Percentiles rank a stretch among this genome's conserved stretches.
Evolutionary conservation across 2,329 filamentous ascomycete species (phyloP).

Genomic region (Exophiala sideris): DNA sequence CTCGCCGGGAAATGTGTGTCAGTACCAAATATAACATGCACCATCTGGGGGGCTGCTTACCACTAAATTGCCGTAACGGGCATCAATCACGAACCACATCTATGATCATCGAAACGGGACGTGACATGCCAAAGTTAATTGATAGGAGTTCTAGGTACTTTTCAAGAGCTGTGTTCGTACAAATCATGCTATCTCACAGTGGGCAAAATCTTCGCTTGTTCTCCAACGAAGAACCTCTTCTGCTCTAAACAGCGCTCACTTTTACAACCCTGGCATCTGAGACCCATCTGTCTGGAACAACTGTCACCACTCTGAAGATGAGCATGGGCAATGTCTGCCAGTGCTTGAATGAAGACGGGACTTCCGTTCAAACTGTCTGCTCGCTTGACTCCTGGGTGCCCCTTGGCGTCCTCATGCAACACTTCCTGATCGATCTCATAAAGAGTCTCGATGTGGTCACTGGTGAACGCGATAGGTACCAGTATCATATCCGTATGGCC

Average conservation of each 20-base stretch:
- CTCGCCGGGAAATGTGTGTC: too few species aligned
- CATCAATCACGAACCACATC: too few species aligned
- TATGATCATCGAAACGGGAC: too few species aligned
- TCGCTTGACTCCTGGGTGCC: constrained; percentile 77
- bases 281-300: constrained; percentile 82
- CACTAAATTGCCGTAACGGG: too few species aligned
- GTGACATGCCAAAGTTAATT: too few species aligned
- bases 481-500: constrained; percentile 88
- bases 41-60: too few species aligned
- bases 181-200: constrained; percentile 16
- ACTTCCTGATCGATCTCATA: constrained; percentile 94
- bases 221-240: constrained; percentile 62
- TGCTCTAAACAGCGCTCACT: constrained; percentile 78
- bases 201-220: constrained; percentile 22
- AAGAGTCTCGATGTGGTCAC: constrained; percentile 97
- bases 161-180: too few species aligned
- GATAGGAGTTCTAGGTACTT: too few species aligned
- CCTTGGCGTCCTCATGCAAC: constrained; percentile 69
- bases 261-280: constrained; percentile 90
- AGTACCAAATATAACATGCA: too few species aligned
- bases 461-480: constrained; percentile 95
- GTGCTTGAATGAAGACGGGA: constrained; percentile 81
- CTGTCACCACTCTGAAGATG: constrained; percentile 68
- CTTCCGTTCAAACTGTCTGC: constrained; percentile 90
- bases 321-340: constrained; percentile 79